Conservation (phyloP, 345 rosid genomes). For the Melastoma malabathricum region DNA sequence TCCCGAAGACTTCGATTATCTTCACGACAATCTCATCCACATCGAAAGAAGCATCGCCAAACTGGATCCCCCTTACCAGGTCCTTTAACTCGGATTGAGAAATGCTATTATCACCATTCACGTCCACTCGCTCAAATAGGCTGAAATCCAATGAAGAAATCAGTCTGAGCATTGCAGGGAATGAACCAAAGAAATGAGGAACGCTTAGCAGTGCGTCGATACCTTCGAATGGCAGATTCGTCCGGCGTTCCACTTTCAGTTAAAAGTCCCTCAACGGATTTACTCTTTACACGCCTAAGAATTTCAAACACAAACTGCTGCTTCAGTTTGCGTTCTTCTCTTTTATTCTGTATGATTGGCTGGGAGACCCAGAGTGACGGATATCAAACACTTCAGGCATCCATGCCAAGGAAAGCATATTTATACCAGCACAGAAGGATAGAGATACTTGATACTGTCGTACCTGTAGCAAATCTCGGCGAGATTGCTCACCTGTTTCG, state of each 20-base stretch:
- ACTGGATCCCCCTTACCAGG: constrained; percentile 11
- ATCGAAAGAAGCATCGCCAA: constrained; percentile 12
- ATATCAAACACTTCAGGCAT: too few relatives aligned
- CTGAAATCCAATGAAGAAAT: constrained; percentile 5
- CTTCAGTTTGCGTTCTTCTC: constrained; percentile 14
- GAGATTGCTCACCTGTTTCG: constrained; percentile 1
- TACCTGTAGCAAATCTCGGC: background rate
- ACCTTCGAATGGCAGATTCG: constrained; percentile 12
- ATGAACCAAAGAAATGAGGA: background rate
- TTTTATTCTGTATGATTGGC: constrained; percentile 21
- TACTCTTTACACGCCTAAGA: constrained; percentile 7
- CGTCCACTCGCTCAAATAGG: constrained; percentile 16
- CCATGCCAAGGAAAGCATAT: too few relatives aligned
- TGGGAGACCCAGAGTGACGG: constrained; percentile 10
- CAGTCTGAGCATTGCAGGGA: background rate
- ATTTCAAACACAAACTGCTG: constrained; percentile 15
- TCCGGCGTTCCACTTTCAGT: constrained; percentile 19
- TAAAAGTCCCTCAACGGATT: constrained; percentile 12
- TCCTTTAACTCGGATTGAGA: constrained; percentile 15
- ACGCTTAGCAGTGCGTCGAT: background rate
- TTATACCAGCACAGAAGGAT: too few relatives aligned
- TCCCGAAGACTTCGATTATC: constrained; percentile 15
- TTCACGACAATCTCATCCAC: constrained; percentile 13
- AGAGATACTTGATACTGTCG: constrained; percentile 5
- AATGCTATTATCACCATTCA: constrained; percentile 9